Conservation (phyloP, 495 filamentous ascomycete species). For the Neurospora sp. region DNA sequence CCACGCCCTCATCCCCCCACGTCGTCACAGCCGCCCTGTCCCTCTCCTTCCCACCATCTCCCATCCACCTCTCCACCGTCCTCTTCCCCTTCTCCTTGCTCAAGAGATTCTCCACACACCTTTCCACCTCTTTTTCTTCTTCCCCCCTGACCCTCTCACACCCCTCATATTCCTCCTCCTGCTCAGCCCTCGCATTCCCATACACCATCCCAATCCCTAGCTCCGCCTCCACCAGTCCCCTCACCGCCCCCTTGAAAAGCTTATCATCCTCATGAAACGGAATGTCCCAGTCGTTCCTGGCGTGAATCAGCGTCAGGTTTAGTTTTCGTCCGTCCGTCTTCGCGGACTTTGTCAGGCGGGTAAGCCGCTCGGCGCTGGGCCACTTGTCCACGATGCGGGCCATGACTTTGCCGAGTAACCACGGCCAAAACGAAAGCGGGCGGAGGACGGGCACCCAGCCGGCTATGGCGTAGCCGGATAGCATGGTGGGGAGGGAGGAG, state of each 20-base stretch:
- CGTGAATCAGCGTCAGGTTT: constrained; percentile 64
- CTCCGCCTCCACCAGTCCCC: constrained; percentile 33
- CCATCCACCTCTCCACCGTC: constrained; percentile 27
- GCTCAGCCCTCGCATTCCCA: constrained; percentile 16
- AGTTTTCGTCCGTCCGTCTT: constrained; percentile 33
- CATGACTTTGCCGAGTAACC: constrained; percentile 28
- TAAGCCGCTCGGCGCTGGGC: constrained; percentile 36
- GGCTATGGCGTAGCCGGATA: constrained; percentile 52
- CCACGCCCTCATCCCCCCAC: constrained; percentile 30
- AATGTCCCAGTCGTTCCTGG: constrained; percentile 67
- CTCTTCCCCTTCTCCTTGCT: constrained; percentile 28
- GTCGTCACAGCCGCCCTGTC: constrained; percentile 26
- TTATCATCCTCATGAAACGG: constrained; percentile 51
- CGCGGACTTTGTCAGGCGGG: constrained; percentile 33
- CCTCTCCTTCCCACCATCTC: not conserved
- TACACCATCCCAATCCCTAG: not conserved
- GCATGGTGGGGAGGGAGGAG: constrained; percentile 57
- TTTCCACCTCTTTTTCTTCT: constrained; percentile 13
- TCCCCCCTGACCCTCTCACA: constrained; percentile 2
- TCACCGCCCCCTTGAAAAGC: constrained; percentile 43
- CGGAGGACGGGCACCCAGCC: constrained; percentile 71
- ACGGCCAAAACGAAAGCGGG: constrained; percentile 47
- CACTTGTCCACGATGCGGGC: constrained; percentile 42
- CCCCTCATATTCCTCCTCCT: constrained; percentile 14
- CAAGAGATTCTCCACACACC: constrained; percentile 9